Evolutionary conservation across 352 stramenopile species (phyloP), one percentile per base, ranked within the genome.

Genomic region (Pythium brassicae): DNA sequence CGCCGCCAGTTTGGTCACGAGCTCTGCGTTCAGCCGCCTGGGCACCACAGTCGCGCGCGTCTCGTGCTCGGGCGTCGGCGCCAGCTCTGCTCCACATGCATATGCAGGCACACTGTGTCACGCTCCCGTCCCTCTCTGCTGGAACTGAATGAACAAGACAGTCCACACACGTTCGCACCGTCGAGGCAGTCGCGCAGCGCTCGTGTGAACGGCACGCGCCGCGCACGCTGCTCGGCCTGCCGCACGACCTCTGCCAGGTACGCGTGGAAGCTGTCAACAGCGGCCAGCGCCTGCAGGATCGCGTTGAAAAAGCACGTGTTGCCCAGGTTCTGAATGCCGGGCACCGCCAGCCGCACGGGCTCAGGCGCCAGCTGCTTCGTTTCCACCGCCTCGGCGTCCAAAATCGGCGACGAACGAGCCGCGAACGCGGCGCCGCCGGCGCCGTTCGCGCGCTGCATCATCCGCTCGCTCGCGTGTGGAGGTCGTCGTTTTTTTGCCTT

Each of bases 261-360:
- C 50, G 81, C 66, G 45, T 81, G 71, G 53, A 94, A 86, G 61
- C 74, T 82, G 22, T 68, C 54, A n/a, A 88, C 73, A 14, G 79
- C 75, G 10, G 86, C 84, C 29, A 96, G 68, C 50, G 83, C 80
- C 63, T 96, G 86, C 51, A 95, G 70, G 51, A 96, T 91, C 29
- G 85, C 86, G 60, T 96, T 96, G 71, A 96, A 92, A 62, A 92
- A 96, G 69, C 86, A 96, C 48, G 86, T 93, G 62, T 96, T 96
- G 63, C 86, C 85, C n/a, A 96, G 68, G 59, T 96, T 96, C 63
- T 88, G 72, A 40, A 95, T 74, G n/a, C 86, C 86, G 1, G 83
- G 76, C 40, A 94, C 71, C 17, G n/a, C 19, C 19, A 45, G 40
- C 6, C 40, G 40, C 40, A 37, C 32, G 14, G 40, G 6, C 40